Conservation (phyloP, 2,329 filamentous ascomycete species). For the Penicillium griseofulvum region DNA sequence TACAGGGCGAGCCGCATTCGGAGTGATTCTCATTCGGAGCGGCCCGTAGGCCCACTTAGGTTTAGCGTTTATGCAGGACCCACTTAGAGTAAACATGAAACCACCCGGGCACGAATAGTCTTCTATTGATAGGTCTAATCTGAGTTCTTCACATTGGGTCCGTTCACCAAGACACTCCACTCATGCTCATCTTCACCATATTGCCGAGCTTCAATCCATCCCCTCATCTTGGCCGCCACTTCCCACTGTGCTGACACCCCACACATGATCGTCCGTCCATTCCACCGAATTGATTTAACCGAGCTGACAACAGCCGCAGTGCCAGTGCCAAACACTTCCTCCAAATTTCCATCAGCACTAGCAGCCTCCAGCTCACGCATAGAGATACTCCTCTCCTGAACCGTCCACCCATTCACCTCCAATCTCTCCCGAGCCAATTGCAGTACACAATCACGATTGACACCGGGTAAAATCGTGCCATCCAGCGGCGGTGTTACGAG, state of each 20-base stretch:
- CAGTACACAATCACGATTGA: neutral
- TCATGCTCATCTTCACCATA: neutral
- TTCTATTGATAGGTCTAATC: neutral
- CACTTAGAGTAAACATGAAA: neutral
- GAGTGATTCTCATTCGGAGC: neutral
- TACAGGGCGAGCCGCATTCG: neutral
- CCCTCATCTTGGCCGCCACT: neutral
- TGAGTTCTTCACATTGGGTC: neutral
- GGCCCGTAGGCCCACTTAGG: neutral
- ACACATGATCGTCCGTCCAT: neutral
- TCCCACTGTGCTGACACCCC: neutral
- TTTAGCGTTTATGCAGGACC: neutral
- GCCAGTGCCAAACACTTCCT: neutral
- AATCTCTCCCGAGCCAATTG: neutral
- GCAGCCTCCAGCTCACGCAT: neutral
- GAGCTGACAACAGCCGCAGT: neutral
- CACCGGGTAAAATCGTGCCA: neutral
- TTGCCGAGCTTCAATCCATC: neutral
- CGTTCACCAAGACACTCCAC: neutral
- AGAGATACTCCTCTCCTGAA: neutral
- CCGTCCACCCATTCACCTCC: neutral
- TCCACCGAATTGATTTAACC: neutral
- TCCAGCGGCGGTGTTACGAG: neutral
- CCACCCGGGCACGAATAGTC: neutral
- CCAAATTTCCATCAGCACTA: neutral